Evolutionary conservation across 2,329 filamentous ascomycete genomes (phyloP).

Genomic region (Periconia sp.): DNA sequence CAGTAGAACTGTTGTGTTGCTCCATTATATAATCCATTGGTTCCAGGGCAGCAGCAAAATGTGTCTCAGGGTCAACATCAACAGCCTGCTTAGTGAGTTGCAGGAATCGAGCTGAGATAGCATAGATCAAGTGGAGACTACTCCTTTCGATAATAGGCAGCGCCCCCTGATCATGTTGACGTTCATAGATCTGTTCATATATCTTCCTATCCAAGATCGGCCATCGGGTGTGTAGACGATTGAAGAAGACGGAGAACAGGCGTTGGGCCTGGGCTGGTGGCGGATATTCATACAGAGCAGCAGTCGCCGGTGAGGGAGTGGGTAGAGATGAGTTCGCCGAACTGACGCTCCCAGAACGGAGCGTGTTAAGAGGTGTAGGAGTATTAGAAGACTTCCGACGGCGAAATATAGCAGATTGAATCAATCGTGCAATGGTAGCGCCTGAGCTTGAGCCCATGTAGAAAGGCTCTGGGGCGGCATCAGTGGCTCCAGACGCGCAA

Average conservation of each 20-base stretch:
- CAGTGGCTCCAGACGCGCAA: slow-evolving; percentile 32
- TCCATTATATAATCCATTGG: slow-evolving; percentile 31
- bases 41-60: slow-evolving; percentile 29
- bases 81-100: slow-evolving; percentile 31
- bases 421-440: slow-evolving; percentile 33
- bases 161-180: slow-evolving; percentile 23
- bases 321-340: slow-evolving; percentile 10
- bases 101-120: slow-evolving; percentile 32
- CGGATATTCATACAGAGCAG: slow-evolving; percentile 12
- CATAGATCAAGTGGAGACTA: slow-evolving; percentile 32
- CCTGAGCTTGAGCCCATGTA: slow-evolving; percentile 37
- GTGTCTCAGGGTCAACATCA: slow-evolving; percentile 31
- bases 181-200: slow-evolving; percentile 27
- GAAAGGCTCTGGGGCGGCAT: slow-evolving; percentile 27
- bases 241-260: slow-evolving; percentile 32
- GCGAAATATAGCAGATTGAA: slow-evolving; percentile 32
- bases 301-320: not conserved
- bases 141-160: slow-evolving; percentile 28
- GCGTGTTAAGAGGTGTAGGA: slow-evolving; percentile 3
- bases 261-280: slow-evolving; percentile 20
- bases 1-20: slow-evolving; percentile 30
- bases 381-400: slow-evolving; percentile 5
- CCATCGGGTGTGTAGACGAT: slow-evolving; percentile 34
- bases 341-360: slow-evolving; percentile 15
- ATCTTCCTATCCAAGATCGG: slow-evolving; percentile 29